A percentile compares a stretch with the other conserved stretches of the same genome.
Conservation (phyloP, 441 rosid genomes). For the Jatropha multifida region DNA sequence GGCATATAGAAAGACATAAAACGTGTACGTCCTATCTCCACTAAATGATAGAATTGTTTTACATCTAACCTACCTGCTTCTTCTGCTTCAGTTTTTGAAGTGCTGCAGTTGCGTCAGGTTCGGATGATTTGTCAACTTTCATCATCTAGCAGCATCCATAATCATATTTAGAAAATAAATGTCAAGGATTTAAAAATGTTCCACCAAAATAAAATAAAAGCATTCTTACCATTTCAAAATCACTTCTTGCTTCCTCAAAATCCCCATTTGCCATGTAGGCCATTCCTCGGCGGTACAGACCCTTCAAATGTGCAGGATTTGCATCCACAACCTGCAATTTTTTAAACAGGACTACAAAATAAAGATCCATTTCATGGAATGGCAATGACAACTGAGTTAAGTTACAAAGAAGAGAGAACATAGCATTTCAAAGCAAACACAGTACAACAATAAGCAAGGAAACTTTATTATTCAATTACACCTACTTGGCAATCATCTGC, state of each 20-base stretch:
- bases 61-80: constrained; percentile 57
- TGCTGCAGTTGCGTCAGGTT: constrained; percentile 67
- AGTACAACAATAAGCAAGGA: neutral
- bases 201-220: neutral
- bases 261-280: constrained; percentile 81
- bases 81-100: constrained; percentile 76
- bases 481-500: neutral
- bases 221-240: constrained; percentile 66
- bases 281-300: constrained; percentile 96
- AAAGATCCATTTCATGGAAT: constrained; percentile 11
- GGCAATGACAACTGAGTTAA: neutral
- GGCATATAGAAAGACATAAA: neutral
- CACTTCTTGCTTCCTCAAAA: constrained; percentile 78
- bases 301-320: constrained; percentile 82
- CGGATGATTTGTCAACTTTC: constrained; percentile 57
- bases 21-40: neutral
- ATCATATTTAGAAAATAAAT: constrained; percentile 22
- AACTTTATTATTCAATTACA: neutral
- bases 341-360: neutral
- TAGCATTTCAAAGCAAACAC: neutral
- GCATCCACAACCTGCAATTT: constrained; percentile 72
- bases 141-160: constrained; percentile 47
- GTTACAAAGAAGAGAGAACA: neutral
- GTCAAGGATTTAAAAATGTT: neutral
- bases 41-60: constrained; percentile 6